Evolutionary conservation across 2,329 filamentous ascomycete genomes (phyloP), one percentile per base, ranked within the genome.

Genomic region (Ophiostoma ulmi): DNA sequence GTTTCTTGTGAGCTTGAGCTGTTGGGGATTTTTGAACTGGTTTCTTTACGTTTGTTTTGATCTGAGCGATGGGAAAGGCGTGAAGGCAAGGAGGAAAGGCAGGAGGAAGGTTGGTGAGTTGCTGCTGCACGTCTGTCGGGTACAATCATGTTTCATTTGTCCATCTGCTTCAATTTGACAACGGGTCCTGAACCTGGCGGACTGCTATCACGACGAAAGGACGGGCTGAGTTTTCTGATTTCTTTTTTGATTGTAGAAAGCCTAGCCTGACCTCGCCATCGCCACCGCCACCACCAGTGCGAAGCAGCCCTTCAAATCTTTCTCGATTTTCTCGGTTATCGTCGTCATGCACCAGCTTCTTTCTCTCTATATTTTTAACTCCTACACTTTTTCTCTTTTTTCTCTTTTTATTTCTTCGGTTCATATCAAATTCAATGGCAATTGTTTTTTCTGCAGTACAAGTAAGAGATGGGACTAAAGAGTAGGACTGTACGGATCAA

Each of bases 321-420:
- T 68, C 69, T 8, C 63, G 67, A 11, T 70, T 72, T 10, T 71
- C 70, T 2, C 20, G 68, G 44, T 61, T 68, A 67, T 66, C 52
- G 39, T 66, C 70, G 17, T 68, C 52, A 17, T 58, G 65, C 65
- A 67, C 65, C 20, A 2, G 70, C 70, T 20, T 70, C 72, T 13
- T 75, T 67, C 14, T 66, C 73, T 48, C 64, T 65, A 41, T 66
- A 38, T 41, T 66, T 65, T 66, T 70, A 64, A 63, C n/a, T 22
- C 41, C 39, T 6, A 66, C n/a, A 35, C 65, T 39, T 67, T 67
- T 67, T 48, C n/a, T 67, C 63, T 65, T 65, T 65, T 39, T 65
- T 65, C 63, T 65, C 63, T 65, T 65, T 64, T 65, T 65, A 65
- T 67, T 67, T 67, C 65, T 67, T 67, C 65, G 65, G 65, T 67